phyloP scores from a whole-genome alignment of 2,329 filamentous ascomycete genomes.

The Fusarium paranaense region DNA sequence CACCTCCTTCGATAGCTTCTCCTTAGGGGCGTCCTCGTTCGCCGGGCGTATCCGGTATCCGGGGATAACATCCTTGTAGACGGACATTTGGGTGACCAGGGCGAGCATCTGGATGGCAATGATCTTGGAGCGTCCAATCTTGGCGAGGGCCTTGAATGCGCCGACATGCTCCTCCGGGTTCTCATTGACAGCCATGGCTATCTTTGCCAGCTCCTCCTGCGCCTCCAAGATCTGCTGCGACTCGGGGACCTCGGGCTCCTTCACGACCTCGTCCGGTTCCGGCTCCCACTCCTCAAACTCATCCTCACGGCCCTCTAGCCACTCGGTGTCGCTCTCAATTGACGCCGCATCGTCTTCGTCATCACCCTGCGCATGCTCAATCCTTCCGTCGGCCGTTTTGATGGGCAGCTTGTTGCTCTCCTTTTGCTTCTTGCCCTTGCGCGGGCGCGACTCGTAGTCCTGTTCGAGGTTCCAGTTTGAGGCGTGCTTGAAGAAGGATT shows the following conservation, averaged over 20 bases:
- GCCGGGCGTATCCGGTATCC: conserved; percentile 93
- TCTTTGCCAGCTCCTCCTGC: conserved; percentile 90
- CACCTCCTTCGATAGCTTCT: conserved; percentile 93
- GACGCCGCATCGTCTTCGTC: conserved; percentile 69
- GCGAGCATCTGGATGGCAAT: conserved; percentile 85
- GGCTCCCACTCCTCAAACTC: conserved; percentile 60
- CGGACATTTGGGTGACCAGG: conserved; percentile 85
- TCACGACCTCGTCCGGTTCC: conserved; percentile 60
- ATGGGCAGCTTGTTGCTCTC: conserved; percentile 85
- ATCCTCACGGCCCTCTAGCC: conserved; percentile 72
- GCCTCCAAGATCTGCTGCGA: conserved; percentile 85
- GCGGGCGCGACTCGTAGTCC: conserved; percentile 84
- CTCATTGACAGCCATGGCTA: conserved; percentile 86
- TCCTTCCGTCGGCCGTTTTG: conserved; percentile 81
- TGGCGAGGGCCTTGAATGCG: conserved; percentile 80
- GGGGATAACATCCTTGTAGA: conserved; percentile 96
- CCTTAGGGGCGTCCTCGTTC: conserved; percentile 77
- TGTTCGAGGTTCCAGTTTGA: conserved; percentile 92
- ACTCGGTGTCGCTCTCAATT: conserved; percentile 69
- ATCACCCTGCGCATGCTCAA: conserved; percentile 69
- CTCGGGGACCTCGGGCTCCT: conserved; percentile 75
- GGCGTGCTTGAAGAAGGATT: conserved; percentile 78
- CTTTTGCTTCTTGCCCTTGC: conserved; percentile 81
- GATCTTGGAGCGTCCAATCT: conserved; percentile 77
- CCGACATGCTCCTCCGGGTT: conserved; percentile 91